Evolutionary conservation across 2,329 filamentous ascomycete genomes (phyloP), one percentile per base, ranked within the genome.

Genomic region (Byssochlamys sp.): DNA sequence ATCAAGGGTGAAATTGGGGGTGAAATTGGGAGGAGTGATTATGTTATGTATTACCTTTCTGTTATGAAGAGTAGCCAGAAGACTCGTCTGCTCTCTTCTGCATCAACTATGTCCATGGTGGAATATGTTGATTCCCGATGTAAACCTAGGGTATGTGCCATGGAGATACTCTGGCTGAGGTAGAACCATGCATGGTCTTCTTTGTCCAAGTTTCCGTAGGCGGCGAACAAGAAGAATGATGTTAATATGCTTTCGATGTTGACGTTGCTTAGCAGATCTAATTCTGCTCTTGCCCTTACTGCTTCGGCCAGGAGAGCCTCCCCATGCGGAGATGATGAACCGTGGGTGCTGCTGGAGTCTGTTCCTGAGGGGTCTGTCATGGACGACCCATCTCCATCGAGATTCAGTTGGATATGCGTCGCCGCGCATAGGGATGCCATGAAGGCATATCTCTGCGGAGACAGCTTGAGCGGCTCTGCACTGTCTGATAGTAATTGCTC

Each of bases 121-220:
- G 79, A 63, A 67, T 89, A 90, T 1, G 70, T 72, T 1, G 69
- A 65, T 61, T 78, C 76, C 10, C 75, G 75, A 59, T 78, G 73
- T 52, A 78, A 66, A 0, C 70, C 70, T 29, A 78, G 64, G 0
- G 72, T 71, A 55, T 77, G 74, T 4, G 71, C 72, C 71, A 92
- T 78, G 4, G 88, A 91, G 1, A 84, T 86, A 4, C 87, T 87
- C 71, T 94, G 89, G 27, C 88, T 84, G 9, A 92, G 76, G 68
- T 90, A 84, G 67, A 85, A 91, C 88, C 89, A 92, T 1, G 88
- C 88, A 69, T 85, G 85, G 61, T 88, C 84, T 69, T 91, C 87
- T 69, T 85, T 79, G 61, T 90, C 87, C 52, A 89, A 75, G 39
- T 84, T 86, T 60, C 87, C 86, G 69, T 87, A 84, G 58, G 85